Evolutionary conservation across 2,329 filamentous ascomycete species (phyloP).

Genomic region (Aspergillus nomiae): DNA sequence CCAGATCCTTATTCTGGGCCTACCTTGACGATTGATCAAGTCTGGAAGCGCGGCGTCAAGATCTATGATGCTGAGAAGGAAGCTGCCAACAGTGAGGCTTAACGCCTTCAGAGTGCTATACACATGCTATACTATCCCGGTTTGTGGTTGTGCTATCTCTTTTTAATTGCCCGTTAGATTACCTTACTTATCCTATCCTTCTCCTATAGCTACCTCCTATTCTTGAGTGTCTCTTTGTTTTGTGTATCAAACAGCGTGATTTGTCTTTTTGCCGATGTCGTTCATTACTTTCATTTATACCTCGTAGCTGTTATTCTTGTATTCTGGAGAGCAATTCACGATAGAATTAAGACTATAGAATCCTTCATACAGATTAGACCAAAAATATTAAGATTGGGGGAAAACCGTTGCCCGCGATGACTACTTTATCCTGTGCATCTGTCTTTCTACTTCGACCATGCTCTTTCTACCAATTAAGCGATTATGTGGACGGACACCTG

Average conservation of each 20-base stretch:
- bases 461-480: background rate
- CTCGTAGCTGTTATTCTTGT: background rate
- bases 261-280: background rate
- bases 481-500: background rate
- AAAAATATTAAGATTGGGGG: background rate
- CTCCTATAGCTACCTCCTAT: background rate
- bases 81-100: constrained; percentile 2
- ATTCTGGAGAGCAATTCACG: background rate
- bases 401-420: background rate
- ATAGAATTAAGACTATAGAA: background rate
- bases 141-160: background rate
- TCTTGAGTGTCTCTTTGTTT: background rate
- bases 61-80: constrained; percentile 40
- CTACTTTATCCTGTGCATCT: background rate
- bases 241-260: background rate
- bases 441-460: background rate
- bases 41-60: constrained; percentile 47
- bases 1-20: constrained; percentile 32
- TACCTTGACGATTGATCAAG: constrained; percentile 43
- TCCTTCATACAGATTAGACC: background rate
- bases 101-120: background rate
- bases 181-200: background rate
- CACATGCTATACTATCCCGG: background rate
- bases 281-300: background rate
- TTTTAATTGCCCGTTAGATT: background rate